phyloP scores from a whole-genome alignment of 2,329 filamentous ascomycete genomes.

The Colletotrichum simmondsii region DNA sequence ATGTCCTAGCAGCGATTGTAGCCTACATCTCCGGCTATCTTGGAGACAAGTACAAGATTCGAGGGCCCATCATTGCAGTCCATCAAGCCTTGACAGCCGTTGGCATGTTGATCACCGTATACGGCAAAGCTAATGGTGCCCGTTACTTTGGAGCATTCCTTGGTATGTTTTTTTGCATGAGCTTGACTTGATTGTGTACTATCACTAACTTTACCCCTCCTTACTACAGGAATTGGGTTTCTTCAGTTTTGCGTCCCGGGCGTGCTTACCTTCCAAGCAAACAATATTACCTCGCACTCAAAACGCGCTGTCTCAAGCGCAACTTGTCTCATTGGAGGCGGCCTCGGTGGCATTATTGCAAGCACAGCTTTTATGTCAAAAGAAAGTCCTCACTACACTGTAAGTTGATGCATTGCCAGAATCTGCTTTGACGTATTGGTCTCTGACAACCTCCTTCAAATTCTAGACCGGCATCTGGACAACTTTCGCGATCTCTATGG shows the following conservation, averaged over 20 bases:
- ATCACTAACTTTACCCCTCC: not conserved
- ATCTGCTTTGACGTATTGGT: not conserved
- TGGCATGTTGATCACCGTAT: not conserved
- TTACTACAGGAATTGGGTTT: not conserved
- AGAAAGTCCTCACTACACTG: not conserved
- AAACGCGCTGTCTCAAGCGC: not conserved
- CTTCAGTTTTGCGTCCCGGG: not conserved
- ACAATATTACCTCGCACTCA: not conserved
- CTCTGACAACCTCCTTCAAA: not conserved
- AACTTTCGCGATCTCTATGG: not conserved
- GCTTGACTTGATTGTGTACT: not conserved
- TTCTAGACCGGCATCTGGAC: not conserved
- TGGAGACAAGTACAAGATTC: not conserved
- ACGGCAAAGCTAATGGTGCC: not conserved
- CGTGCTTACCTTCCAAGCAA: not conserved
- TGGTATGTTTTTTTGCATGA: not conserved
- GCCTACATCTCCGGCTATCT: not conserved
- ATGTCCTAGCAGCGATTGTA: not conserved
- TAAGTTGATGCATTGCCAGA: not conserved
- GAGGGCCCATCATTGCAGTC: not conserved
- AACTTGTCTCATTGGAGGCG: not conserved
- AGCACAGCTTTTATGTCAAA: not conserved
- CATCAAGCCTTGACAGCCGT: not conserved
- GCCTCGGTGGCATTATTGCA: not conserved
- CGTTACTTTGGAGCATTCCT: not conserved